These are phyloP conservation scores for Clavariopsis aquatica DNA, from an alignment of 495 filamentous ascomycete species.

Conservation along the genomic window DNA sequence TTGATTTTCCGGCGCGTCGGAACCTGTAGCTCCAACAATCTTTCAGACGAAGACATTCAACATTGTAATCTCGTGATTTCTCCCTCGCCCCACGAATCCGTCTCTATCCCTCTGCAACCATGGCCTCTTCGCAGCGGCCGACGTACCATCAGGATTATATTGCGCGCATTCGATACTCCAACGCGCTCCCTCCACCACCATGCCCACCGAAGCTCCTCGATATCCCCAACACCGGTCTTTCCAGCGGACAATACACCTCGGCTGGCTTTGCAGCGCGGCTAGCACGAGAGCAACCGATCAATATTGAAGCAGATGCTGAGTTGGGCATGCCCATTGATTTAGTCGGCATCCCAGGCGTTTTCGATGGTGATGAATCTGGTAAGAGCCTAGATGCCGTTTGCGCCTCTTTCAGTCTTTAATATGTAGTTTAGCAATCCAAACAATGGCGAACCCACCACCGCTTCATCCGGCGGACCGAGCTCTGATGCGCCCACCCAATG, in stretches of 20 bases:
- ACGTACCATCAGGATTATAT: constrained; percentile 90
- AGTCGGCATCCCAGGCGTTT: constrained; percentile 89
- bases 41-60: background rate
- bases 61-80: background rate
- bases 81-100: background rate
- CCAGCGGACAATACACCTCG: constrained; percentile 77
- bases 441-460: constrained; percentile 64
- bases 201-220: constrained; percentile 94
- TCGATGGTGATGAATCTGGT: constrained; percentile 95
- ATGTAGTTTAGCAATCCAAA: constrained; percentile 68
- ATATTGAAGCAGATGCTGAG: constrained; percentile 96
- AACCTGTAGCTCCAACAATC: constrained; percentile 8
- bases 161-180: constrained; percentile 89
- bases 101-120: background rate
- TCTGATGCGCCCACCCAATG: constrained; percentile 75
- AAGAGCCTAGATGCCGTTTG: constrained; percentile 45
- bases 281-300: constrained; percentile 86
- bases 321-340: constrained; percentile 96
- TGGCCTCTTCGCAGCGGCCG: constrained; percentile 19
- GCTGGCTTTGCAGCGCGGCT: constrained; percentile 84
- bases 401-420: constrained; percentile 19
- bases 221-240: constrained; percentile 87
- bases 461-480: constrained; percentile 79
- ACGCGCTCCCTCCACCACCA: constrained; percentile 88
- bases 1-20: constrained; percentile 5